A percentile compares a stretch with the other conserved stretches of the same genome.
These are phyloP conservation scores for Cyclostephanos invisitatus DNA, from an alignment of 108 stramenopile species.

Conservation along the genomic window DNA sequence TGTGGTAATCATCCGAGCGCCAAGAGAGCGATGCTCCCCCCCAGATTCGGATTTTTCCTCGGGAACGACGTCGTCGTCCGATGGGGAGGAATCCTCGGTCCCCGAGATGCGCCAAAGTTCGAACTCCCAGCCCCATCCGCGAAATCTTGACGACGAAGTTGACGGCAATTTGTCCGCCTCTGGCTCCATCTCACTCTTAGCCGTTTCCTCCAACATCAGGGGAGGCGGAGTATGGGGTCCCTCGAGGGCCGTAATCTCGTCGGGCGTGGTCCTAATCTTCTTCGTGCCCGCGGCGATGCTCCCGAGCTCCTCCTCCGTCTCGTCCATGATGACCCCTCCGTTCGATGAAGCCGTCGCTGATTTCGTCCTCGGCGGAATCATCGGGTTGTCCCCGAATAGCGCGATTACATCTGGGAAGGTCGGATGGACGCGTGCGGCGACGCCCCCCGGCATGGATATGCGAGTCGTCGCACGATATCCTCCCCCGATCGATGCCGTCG, in stretches of 20 bases:
- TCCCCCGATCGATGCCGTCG: not conserved
- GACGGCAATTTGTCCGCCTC: not conserved
- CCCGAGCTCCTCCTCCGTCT: not conserved
- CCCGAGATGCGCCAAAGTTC: constrained; percentile 53
- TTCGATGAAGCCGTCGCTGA: not conserved
- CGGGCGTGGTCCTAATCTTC: not conserved
- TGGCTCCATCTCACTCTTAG: not conserved
- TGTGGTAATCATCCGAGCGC: constrained; percentile 26
- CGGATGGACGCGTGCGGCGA: constrained; percentile 38
- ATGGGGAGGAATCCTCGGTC: not conserved
- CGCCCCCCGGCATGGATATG: constrained; percentile 34
- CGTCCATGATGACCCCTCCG: not conserved
- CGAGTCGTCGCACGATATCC: constrained; percentile 29
- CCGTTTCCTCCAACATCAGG: constrained; percentile 9
- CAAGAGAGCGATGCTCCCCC: not conserved
- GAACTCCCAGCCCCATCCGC: constrained; percentile 53
- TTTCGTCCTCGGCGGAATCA: not conserved
- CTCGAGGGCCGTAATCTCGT: not conserved
- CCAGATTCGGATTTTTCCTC: constrained; percentile 18
- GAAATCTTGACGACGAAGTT: not conserved
- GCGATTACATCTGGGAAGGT: constrained; percentile 23
- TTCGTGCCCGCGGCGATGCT: not conserved
- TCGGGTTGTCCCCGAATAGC: constrained; percentile 13
- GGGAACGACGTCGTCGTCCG: constrained; percentile 18
- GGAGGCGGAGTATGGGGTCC: constrained; percentile 25